Base-by-base conservation (phyloP, 352 stramenopile species). In the Phytophthora constricta region DNA sequence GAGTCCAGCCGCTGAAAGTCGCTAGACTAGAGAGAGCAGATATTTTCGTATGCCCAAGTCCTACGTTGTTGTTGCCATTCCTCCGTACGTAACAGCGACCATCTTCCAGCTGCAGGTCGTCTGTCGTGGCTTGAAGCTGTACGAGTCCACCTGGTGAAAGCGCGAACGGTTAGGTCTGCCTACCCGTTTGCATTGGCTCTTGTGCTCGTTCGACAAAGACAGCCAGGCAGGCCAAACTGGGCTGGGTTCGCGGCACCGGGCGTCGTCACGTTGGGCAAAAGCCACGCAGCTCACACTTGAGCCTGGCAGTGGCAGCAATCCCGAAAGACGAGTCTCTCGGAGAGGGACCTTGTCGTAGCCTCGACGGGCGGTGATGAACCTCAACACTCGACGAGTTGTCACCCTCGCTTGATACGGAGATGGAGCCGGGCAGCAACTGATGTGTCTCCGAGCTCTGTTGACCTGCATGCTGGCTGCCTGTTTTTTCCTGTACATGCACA, bases 111-210 rank as follows among this genome's bases (percentile, higher is more conserved):
- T 47, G 41, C 22, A 17, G 43, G 46, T 49, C 52, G 46, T 63
- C 37, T 41, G 52, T 55, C 43, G 53, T 48, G 26, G 22, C 20
- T 61, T 52, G 34, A 14, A 52, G 27, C 46, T 69, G 42, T 53
- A 50, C 39, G 41, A 46, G 17, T 51, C 14, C 39, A 23, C 41
- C n/a, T 47, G 41, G 41, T 23, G n/a, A 5, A 17, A 47, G 17
- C 17, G 14, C 41, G 14, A 23, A 9, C 41, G 2, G 41, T 47
- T 47, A 23, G 16, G 14, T 20, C 22, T 23, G 41, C 4, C 4
- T 34, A 37, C 62, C 45, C 31, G 25, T 8, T 50, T 58, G 62
- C 56, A 65, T 70, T 70, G 62, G 55, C 56, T 70, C 42, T 70
- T n/a, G n/a, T n/a, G n/a, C n/a, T n/a, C n/a, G n/a, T n/a, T n/a